Evolutionary conservation across 805 yeast genomes (phyloP).

Genomic region (Schwanniomyces polymorphus): DNA sequence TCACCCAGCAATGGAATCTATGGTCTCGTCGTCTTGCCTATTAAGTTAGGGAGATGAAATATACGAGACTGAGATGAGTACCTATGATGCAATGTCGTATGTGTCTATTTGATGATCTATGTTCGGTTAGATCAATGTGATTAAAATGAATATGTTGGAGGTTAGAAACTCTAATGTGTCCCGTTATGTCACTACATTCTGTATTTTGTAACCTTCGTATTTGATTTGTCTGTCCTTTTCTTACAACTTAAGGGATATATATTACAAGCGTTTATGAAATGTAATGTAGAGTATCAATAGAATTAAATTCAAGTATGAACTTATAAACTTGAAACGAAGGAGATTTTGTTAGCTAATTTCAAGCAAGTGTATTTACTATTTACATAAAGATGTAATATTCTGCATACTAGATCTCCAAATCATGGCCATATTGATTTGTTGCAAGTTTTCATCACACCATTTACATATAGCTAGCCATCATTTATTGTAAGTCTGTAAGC

Average conservation of each 20-base stretch:
- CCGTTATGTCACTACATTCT: slow-evolving; percentile 46
- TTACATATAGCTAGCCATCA: neutral
- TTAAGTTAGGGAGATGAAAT: slow-evolving; percentile 36
- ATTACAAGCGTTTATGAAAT: neutral
- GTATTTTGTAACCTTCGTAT: neutral
- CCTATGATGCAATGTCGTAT: neutral
- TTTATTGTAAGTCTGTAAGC: neutral
- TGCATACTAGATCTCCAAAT: neutral
- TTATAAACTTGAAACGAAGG: too few relatives aligned
- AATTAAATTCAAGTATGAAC: too few relatives aligned
- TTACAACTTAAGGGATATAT: neutral
- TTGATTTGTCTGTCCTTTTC: neutral
- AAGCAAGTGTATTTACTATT: neutral
- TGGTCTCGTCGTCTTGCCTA: slow-evolving; percentile 31
- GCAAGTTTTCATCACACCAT: neutral
- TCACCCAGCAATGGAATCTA: slow-evolving; percentile 23
- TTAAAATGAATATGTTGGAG: slow-evolving; percentile 41
- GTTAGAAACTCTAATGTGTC: slow-evolving; percentile 37
- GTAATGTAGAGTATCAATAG: too few relatives aligned
- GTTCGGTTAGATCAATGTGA: slow-evolving; percentile 41
- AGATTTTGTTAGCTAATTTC: neutral
- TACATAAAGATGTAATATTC: neutral
- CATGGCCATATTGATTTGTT: neutral
- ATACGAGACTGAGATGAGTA: neutral
- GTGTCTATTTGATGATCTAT: slow-evolving; percentile 25